Percentiles rank a stretch among this genome's conserved stretches.
These are phyloP conservation scores for Entoloma clypeatum DNA, from an alignment of 1,284 basidiomycete species.

Conservation along the genomic window DNA sequence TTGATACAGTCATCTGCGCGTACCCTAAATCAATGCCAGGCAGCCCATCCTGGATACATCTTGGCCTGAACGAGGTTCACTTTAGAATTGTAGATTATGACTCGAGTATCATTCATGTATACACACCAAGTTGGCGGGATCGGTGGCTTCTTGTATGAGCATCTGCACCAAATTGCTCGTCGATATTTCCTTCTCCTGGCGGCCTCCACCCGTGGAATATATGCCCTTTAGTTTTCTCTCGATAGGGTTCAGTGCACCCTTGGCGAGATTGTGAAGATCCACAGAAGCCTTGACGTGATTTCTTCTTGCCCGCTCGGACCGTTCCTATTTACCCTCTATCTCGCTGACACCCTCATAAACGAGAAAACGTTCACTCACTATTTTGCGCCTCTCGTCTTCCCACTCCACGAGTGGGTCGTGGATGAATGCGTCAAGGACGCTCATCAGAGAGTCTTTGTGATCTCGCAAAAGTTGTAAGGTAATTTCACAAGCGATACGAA, in stretches of 20 bases:
- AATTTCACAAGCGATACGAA: constrained; percentile 90
- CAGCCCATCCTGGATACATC: constrained; percentile 86
- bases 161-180: constrained; percentile 87
- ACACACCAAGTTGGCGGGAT: constrained; percentile 70
- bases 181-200: constrained; percentile 61
- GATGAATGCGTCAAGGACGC: constrained; percentile 94
- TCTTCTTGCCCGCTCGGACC: constrained; percentile 34
- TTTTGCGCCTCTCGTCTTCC: constrained; percentile 73
- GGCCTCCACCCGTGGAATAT: constrained; percentile 53
- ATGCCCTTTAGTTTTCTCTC: constrained; percentile 81
- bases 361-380: constrained; percentile 34
- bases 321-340: constrained; percentile 26
- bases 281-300: constrained; percentile 46
- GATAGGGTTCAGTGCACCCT: constrained; percentile 75
- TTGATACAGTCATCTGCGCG: neutral
- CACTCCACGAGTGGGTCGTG: constrained; percentile 98
- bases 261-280: constrained; percentile 63
- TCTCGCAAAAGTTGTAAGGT: constrained; percentile 85
- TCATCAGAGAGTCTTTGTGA: constrained; percentile 95
- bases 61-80: constrained; percentile 42
- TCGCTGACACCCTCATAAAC: neutral
- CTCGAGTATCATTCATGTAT: neutral
- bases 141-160: constrained; percentile 85
- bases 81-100: neutral
- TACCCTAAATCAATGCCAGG: constrained; percentile 57